These are phyloP conservation scores for Mucor saturninus DNA, from an alignment of 371 early-diverging fungal genomes.

Conservation along the genomic window DNA sequence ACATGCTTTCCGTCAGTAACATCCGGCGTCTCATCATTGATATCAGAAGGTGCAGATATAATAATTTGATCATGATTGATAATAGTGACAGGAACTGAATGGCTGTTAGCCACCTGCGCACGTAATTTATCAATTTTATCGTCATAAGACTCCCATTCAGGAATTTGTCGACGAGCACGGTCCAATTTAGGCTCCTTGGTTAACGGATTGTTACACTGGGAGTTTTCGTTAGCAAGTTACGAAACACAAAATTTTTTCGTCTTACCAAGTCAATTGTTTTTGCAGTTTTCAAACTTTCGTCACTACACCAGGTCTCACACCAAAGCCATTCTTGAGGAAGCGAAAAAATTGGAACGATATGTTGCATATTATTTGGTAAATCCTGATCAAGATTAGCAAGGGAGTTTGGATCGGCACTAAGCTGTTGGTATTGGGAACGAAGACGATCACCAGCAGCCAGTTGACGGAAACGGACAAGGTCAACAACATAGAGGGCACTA, in stretches of 20 bases:
- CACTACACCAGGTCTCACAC: conserved; percentile 98
- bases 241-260: not conserved
- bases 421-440: conserved; percentile 90
- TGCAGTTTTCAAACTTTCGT: conserved; percentile 78
- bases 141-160: conserved; percentile 91
- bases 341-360: conserved; percentile 88
- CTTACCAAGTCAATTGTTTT: conserved; percentile 95
- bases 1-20: conserved; percentile 7
- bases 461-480: conserved; percentile 88
- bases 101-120: conserved; percentile 15
- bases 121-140: conserved; percentile 62
- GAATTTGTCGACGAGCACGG: conserved; percentile 87
- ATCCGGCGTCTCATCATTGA: not conserved
- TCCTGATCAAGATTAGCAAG: conserved; percentile 97
- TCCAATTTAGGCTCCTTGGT: conserved; percentile 97
- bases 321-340: conserved; percentile 96
- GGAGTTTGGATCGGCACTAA: conserved; percentile 87
- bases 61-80: conserved; percentile 12
- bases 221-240: not conserved
- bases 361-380: conserved; percentile 95
- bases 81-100: not conserved
- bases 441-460: conserved; percentile 94
- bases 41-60: not conserved
- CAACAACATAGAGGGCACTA: conserved; percentile 92
- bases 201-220: conserved; percentile 93